Evolutionary conservation across 2,329 filamentous ascomycete genomes (phyloP).

Genomic region (Exophiala viscosa): DNA sequence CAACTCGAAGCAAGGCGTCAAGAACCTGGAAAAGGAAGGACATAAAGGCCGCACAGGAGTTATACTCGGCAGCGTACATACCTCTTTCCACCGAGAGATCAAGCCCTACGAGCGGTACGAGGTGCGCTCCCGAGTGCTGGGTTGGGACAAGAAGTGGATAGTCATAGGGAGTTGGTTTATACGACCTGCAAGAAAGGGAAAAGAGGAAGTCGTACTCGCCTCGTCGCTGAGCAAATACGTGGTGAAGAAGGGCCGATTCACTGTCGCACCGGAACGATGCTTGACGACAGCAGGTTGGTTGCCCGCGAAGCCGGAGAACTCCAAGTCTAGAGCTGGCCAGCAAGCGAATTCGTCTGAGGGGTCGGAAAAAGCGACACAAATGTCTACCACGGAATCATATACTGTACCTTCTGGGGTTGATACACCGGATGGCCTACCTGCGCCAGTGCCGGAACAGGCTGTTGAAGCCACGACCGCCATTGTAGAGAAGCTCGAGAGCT

Average conservation of each 20-base stretch:
- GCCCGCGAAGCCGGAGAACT: slow-evolving; percentile 65
- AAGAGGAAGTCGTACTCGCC: slow-evolving; percentile 61
- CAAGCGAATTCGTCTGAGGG: slow-evolving; percentile 2
- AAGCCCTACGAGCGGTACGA: slow-evolving; percentile 66
- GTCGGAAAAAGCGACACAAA: slow-evolving; percentile 1
- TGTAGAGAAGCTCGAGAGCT: slow-evolving; percentile 28
- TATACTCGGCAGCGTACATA: slow-evolving; percentile 69
- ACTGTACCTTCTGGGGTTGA: slow-evolving; percentile 5
- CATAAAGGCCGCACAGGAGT: slow-evolving; percentile 53
- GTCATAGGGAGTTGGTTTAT: slow-evolving; percentile 74
- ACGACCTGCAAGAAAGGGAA: slow-evolving; percentile 40
- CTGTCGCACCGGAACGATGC: slow-evolving; percentile 75
- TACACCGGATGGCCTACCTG: slow-evolving; percentile 17
- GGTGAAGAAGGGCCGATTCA: slow-evolving; percentile 75
- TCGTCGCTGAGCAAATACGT: slow-evolving; percentile 76
- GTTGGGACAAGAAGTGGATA: slow-evolving; percentile 79
- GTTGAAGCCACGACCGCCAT: slow-evolving; percentile 12
- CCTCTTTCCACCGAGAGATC: slow-evolving; percentile 71
- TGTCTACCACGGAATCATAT: not conserved
- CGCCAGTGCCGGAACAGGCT: slow-evolving; percentile 9
- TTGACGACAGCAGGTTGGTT: slow-evolving; percentile 69
- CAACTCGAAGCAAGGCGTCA: slow-evolving; percentile 48
- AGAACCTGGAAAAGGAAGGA: slow-evolving; percentile 48
- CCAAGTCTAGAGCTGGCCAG: slow-evolving; percentile 6
- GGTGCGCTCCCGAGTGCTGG: slow-evolving; percentile 66